phyloP scores from a whole-genome alignment of 2,329 filamentous ascomycete genomes.

The Trichoderma aggressivum region DNA sequence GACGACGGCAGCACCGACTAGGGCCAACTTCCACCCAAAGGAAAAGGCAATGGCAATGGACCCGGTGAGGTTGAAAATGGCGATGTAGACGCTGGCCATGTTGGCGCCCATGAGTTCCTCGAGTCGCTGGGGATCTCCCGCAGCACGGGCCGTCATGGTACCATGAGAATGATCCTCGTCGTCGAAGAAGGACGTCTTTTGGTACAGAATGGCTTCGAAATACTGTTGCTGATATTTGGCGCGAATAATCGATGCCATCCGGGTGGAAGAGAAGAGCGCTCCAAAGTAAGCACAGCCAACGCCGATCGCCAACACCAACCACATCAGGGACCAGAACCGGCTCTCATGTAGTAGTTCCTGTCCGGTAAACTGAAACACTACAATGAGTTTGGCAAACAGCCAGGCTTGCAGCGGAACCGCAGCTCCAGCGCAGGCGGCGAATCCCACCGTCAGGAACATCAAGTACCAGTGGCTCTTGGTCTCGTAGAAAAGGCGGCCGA shows the following conservation, averaged over 20 bases:
- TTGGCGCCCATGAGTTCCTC: conserved; percentile 62
- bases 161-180: conserved; percentile 57
- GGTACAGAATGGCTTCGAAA: conserved; percentile 56
- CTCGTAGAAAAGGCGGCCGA: conserved; percentile 56
- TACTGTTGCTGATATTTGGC: conserved; percentile 58
- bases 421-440: conserved; percentile 42
- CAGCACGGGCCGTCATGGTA: conserved; percentile 55
- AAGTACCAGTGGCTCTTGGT: conserved; percentile 50
- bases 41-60: conserved; percentile 64
- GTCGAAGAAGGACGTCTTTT: conserved; percentile 60
- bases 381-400: conserved; percentile 53
- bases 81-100: conserved; percentile 60
- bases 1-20: conserved; percentile 63
- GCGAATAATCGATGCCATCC: conserved; percentile 47
- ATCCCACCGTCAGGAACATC: conserved; percentile 49
- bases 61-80: conserved; percentile 63
- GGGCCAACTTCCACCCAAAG: conserved; percentile 73
- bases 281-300: conserved; percentile 52
- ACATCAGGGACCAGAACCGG: conserved; percentile 66
- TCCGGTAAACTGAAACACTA: conserved; percentile 43
- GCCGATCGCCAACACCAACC: conserved; percentile 54
- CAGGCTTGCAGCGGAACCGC: conserved; percentile 51
- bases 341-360: conserved; percentile 40
- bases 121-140: conserved; percentile 56
- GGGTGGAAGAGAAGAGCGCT: conserved; percentile 38